phyloP scores from a whole-genome alignment of 148 eudicot genomes.

The Fagopyrum esculentum region DNA sequence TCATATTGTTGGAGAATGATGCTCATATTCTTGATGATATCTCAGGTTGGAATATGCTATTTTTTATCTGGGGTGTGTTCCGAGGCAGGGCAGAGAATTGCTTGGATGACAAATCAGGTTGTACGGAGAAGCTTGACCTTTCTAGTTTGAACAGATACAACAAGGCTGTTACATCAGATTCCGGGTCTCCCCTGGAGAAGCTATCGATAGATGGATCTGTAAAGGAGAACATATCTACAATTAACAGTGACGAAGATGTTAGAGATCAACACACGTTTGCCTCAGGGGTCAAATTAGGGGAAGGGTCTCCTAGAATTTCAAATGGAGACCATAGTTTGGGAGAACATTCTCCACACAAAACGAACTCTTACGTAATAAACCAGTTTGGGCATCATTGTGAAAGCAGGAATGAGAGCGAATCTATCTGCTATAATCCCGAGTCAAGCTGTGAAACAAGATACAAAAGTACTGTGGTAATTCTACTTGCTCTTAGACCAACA shows the following conservation, averaged over 20 bases:
- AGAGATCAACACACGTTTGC: slow-evolving; percentile 16
- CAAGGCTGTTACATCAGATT: slow-evolving; percentile 5
- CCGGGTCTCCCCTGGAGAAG: slow-evolving; percentile 27
- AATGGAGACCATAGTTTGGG: slow-evolving; percentile 30
- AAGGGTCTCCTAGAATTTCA: slow-evolving; percentile 21
- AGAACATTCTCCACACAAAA: slow-evolving; percentile 18
- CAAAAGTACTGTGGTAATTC: slow-evolving; percentile 6
- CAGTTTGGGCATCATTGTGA: slow-evolving; percentile 23
- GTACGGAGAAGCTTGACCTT: slow-evolving; percentile 23
- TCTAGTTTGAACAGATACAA: slow-evolving; percentile 14
- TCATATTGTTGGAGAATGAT: neutral
- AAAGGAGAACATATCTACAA: slow-evolving; percentile 25
- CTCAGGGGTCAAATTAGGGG: slow-evolving; percentile 14
- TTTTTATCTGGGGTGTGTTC: slow-evolving; percentile 87
- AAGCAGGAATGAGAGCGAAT: slow-evolving; percentile 1
- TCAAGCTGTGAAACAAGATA: neutral
- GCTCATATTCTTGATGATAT: slow-evolving; percentile 4
- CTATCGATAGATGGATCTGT: slow-evolving; percentile 28
- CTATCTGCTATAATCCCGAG: neutral
- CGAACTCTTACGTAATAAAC: slow-evolving; percentile 14
- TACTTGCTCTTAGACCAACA: slow-evolving; percentile 5
- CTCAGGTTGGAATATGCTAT: slow-evolving; percentile 89
- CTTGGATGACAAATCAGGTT: slow-evolving; percentile 27
- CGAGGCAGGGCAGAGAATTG: slow-evolving; percentile 44
- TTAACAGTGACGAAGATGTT: neutral